phyloP scores from a whole-genome alignment of 257 asterid genomes.

The Buddleja alternifolia region DNA sequence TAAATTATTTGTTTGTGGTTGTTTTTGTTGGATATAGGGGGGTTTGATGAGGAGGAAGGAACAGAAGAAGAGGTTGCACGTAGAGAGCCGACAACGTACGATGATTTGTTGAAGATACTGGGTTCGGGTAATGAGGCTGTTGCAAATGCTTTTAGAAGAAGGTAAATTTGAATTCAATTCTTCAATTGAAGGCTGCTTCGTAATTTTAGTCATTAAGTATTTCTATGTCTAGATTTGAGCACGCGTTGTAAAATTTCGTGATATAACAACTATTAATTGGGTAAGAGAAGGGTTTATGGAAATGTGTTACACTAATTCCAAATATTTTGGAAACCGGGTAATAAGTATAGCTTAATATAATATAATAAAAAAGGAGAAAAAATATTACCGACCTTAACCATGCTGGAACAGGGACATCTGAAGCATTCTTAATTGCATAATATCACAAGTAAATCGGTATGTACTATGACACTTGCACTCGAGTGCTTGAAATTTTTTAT shows the following conservation, averaged over 20 bases:
- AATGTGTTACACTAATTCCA: neutral
- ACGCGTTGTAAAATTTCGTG: neutral
- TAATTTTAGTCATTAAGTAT: neutral
- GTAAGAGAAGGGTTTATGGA: neutral
- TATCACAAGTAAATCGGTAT: neutral
- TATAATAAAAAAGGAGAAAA: neutral
- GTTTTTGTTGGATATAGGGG: conserved; percentile 32
- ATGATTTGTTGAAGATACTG: conserved; percentile 61
- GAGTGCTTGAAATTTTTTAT: neutral
- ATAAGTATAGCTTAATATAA: neutral
- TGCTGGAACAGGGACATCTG: neutral
- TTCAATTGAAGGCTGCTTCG: neutral
- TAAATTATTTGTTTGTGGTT: neutral
- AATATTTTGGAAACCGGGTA: neutral
- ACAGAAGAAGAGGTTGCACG: conserved; percentile 28
- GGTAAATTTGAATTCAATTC: conserved; percentile 33
- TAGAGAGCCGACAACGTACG: conserved; percentile 52
- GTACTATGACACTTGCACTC: no score
- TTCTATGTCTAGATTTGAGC: neutral
- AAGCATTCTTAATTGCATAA: neutral
- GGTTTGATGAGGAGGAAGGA: conserved; percentile 41
- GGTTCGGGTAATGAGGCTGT: conserved; percentile 49
- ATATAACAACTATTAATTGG: neutral
- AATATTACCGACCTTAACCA: neutral
- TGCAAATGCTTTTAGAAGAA: conserved; percentile 52